A percentile compares a stretch with the other conserved stretches of the same genome.
These are phyloP conservation scores for Crucibulum laeve DNA, from an alignment of 768 basidiomycete species.

Conservation along the genomic window DNA sequence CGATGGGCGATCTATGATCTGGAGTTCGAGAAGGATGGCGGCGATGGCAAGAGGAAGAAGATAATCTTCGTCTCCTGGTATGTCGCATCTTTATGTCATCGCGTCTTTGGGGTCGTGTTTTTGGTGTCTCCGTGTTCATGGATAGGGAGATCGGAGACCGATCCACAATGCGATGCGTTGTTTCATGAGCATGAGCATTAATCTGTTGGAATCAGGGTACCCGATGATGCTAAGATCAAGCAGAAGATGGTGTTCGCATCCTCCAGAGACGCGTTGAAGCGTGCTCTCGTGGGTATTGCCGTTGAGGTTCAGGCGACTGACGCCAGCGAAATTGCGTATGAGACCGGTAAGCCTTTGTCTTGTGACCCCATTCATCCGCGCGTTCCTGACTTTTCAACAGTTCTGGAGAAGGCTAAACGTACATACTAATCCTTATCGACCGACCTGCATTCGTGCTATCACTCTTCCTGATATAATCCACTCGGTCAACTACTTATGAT, in stretches of 20 bases:
- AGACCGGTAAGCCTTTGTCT: constrained; percentile 54
- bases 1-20: constrained; percentile 95
- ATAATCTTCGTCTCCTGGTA: constrained; percentile 83
- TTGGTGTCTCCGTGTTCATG: not conserved
- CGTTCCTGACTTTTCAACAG: constrained; percentile 7
- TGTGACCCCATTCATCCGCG: not conserved
- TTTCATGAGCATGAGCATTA: constrained; percentile 10
- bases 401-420: constrained; percentile 23
- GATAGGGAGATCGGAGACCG: not conserved
- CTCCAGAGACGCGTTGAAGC: constrained; percentile 77
- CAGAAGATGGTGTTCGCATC: constrained; percentile 93
- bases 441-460: too few relatives aligned
- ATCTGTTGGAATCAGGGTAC: constrained; percentile 58
- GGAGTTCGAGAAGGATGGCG: constrained; percentile 71
- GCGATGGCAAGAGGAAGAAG: constrained; percentile 82
- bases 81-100: constrained; percentile 24
- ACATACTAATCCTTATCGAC: constrained; percentile 16
- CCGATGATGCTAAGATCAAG: constrained; percentile 81
- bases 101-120: not conserved
- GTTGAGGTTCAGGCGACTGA: constrained; percentile 88
- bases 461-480: too few relatives aligned
- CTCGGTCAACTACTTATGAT: too few relatives aligned
- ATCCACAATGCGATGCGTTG: not conserved
- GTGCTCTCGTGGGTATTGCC: constrained; percentile 68
- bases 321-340: constrained; percentile 62